Evolutionary conservation across 169 alveolate genomes (phyloP).

Genomic region (Plasmodium chabaudi): DNA sequence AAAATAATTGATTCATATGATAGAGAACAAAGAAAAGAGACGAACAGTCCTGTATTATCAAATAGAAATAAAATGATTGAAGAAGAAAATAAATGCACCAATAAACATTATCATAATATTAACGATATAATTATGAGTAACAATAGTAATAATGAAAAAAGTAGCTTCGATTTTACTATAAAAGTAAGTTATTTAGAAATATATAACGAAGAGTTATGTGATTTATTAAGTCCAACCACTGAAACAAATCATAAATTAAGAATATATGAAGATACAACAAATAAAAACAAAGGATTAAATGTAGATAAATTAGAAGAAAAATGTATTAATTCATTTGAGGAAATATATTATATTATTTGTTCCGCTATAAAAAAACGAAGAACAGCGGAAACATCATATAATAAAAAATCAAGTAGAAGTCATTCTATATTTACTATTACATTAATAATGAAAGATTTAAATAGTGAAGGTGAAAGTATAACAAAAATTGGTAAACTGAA

Average conservation of each 20-base stretch:
- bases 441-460: constrained; percentile 89
- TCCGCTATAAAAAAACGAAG: constrained; percentile 90
- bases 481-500: constrained; percentile 91
- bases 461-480: constrained; percentile 89
- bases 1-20: too few species aligned
- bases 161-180: constrained; percentile 85
- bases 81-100: too few species aligned
- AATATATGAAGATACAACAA: constrained; percentile 82
- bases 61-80: too few species aligned
- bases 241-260: constrained; percentile 76
- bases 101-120: too few species aligned
- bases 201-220: constrained; percentile 90
- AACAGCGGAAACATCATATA: constrained; percentile 92
- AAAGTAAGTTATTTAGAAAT: constrained; percentile 90
- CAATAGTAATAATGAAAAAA: neutral
- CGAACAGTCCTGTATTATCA: neutral
- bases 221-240: constrained; percentile 79
- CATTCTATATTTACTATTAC: constrained; percentile 92
- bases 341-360: constrained; percentile 87
- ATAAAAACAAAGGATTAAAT: constrained; percentile 83
- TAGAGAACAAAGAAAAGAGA: neutral
- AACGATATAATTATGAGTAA: neutral
- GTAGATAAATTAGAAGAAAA: constrained; percentile 88
- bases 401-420: constrained; percentile 91
- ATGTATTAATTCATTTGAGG: constrained; percentile 89